These are phyloP conservation scores for Yarrowia hollandica DNA, from an alignment of 805 yeast species.

Conservation along the genomic window DNA sequence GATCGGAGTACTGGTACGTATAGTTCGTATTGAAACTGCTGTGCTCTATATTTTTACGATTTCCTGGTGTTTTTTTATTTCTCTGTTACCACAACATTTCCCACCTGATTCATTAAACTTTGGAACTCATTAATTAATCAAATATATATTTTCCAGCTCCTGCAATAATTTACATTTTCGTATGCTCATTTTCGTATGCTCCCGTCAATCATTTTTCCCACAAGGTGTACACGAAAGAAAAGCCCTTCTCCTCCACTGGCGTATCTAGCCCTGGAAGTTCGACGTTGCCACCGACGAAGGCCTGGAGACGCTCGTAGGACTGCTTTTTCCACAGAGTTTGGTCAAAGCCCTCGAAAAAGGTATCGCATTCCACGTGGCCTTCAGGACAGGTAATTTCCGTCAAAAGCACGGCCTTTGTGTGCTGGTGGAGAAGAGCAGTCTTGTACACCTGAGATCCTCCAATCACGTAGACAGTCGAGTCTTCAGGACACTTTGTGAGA, in stretches of 20 bases:
- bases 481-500: conserved; percentile 36
- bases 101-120: no score
- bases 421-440: conserved; percentile 47
- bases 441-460: conserved; percentile 92
- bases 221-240: conserved; percentile 58
- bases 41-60: no score
- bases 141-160: no score
- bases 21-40: no score
- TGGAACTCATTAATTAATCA: no score
- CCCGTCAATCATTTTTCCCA: conserved; percentile 52
- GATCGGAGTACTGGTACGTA: no score
- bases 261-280: conserved; percentile 36
- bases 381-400: conserved; percentile 58
- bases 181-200: no score
- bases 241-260: conserved; percentile 50
- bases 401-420: conserved; percentile 58
- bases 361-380: conserved; percentile 59
- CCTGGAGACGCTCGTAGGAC: conserved; percentile 43
- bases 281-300: conserved; percentile 43
- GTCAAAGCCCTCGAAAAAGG: conserved; percentile 50
- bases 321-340: conserved; percentile 39
- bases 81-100: no score
- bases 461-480: conserved; percentile 70
- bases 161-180: no score
- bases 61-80: no score